Evolutionary conservation across 2,329 filamentous ascomycete species (phyloP).

Genomic region (Pseudogymnoascus sp.): DNA sequence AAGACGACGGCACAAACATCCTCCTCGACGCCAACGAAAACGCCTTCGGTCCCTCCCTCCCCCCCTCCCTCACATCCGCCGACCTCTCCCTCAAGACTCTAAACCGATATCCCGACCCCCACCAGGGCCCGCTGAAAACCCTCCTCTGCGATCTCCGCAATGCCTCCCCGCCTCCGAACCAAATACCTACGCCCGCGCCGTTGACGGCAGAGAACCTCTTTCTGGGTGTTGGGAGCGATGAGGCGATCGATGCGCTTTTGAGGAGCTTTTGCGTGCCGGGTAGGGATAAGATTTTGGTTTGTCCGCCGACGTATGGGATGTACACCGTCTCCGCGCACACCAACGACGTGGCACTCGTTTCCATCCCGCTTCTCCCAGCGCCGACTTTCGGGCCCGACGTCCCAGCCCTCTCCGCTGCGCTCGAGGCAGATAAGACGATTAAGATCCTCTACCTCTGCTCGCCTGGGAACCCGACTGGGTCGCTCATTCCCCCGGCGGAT

Average conservation of each 20-base stretch:
- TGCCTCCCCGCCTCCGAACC: conserved; percentile 67
- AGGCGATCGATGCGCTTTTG: conserved; percentile 90
- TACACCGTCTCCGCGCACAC: conserved; percentile 90
- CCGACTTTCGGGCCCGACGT: conserved; percentile 71
- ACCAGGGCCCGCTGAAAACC: conserved; percentile 82
- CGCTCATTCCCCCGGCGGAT: conserved; percentile 68
- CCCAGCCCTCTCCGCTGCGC: conserved; percentile 56
- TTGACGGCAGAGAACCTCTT: conserved; percentile 81
- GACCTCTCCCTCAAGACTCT: conserved; percentile 44
- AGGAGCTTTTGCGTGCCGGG: conserved; percentile 89
- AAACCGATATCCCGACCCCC: conserved; percentile 93
- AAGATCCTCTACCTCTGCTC: conserved; percentile 93
- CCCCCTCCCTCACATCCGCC: conserved; percentile 38
- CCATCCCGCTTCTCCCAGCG: conserved; percentile 70
- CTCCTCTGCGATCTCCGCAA: conserved; percentile 83
- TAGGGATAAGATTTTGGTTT: conserved; percentile 84
- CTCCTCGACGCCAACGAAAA: conserved; percentile 98
- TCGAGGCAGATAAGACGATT: conserved; percentile 59
- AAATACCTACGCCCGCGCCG: conserved; percentile 59
- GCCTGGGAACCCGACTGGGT: conserved; percentile 88
- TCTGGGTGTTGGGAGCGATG: conserved; percentile 91
- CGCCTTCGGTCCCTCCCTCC: conserved; percentile 78
- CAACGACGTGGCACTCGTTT: conserved; percentile 82
- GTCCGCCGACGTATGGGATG: conserved; percentile 98
- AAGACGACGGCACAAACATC: conserved; percentile 93